Conservation (phyloP, 257 asterid genomes). For the Scutellaria galericulata region DNA sequence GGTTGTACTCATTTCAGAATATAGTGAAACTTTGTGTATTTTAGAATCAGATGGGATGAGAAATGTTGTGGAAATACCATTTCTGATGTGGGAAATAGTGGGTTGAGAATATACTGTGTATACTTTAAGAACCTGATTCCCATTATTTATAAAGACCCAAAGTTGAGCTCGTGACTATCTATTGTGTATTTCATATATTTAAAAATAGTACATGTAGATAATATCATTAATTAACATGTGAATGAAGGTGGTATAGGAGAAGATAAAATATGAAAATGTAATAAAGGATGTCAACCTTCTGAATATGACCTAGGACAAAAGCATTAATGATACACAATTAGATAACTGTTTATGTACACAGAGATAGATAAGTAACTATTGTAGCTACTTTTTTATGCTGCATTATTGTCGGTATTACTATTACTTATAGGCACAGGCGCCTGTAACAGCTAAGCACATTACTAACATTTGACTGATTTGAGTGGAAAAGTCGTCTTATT, state of each 20-base stretch:
- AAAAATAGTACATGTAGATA: too few relatives aligned
- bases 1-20: neutral
- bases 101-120: constrained; percentile 27
- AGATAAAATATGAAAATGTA: too few relatives aligned
- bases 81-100: constrained; percentile 16
- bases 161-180: neutral
- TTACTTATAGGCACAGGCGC: neutral
- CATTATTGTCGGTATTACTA: constrained; percentile 21
- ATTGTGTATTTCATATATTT: too few relatives aligned
- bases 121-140: constrained; percentile 32
- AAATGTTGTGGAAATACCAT: constrained; percentile 13
- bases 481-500: neutral
- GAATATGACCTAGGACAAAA: neutral
- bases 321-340: neutral
- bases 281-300: too few relatives aligned
- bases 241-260: too few relatives aligned
- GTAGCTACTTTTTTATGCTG: constrained; percentile 15
- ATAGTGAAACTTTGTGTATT: neutral
- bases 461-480: neutral
- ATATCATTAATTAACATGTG: too few relatives aligned
- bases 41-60: constrained; percentile 27
- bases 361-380: neutral
- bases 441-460: constrained; percentile 4
- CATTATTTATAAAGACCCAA: constrained; percentile 25
- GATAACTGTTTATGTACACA: neutral